Percentiles rank a stretch among this genome's conserved stretches.
phyloP scores from a whole-genome alignment of 2,329 filamentous ascomycete species.

The Fusarium humuli region DNA sequence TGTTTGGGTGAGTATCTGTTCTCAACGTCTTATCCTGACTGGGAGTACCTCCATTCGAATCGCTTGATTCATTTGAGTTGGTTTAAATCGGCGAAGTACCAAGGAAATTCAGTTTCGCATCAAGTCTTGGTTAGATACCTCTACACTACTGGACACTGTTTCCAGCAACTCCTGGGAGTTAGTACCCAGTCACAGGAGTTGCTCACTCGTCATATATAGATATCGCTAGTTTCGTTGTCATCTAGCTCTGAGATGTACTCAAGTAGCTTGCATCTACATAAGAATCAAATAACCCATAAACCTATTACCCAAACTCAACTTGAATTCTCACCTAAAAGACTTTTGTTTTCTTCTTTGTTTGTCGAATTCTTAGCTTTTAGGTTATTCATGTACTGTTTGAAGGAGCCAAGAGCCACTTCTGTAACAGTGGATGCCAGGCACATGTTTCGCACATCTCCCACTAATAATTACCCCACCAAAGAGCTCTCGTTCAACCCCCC shows the following conservation, averaged over 20 bases:
- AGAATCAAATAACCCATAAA: neutral
- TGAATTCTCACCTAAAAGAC: neutral
- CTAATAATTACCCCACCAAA: constrained; percentile 44
- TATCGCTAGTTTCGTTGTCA: neutral
- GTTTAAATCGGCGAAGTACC: neutral
- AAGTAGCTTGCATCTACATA: neutral
- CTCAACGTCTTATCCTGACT: neutral
- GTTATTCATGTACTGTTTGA: neutral
- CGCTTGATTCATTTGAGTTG: neutral
- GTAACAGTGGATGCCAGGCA: constrained; percentile 11
- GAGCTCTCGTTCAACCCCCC: constrained; percentile 33
- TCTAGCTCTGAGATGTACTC: neutral
- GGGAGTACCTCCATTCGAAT: neutral
- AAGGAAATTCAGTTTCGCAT: neutral
- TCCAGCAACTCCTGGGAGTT: neutral
- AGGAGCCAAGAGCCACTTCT: constrained; percentile 6
- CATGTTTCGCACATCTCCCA: constrained; percentile 23
- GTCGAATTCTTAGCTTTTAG: neutral
- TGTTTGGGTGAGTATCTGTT: neutral
- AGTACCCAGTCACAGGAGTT: neutral
- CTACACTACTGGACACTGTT: neutral
- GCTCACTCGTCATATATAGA: neutral
- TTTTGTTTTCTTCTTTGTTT: neutral
- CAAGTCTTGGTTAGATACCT: neutral
- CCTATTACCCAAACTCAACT: neutral